Evolutionary conservation across 2,329 filamentous ascomycete genomes (phyloP).

Genomic region (Coniochaeta prunicola): DNA sequence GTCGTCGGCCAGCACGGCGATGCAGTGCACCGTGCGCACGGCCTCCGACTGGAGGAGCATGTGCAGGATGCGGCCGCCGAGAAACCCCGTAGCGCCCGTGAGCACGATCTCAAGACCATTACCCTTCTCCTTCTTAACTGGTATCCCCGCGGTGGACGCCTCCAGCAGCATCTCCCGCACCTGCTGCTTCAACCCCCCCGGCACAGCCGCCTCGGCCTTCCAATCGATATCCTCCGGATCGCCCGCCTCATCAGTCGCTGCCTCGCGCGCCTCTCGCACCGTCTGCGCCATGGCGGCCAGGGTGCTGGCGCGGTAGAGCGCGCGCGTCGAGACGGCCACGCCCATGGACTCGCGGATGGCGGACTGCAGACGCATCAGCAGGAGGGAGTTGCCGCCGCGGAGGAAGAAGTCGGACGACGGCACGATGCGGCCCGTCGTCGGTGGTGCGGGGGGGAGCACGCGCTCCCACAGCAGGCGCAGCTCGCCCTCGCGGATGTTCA

Average conservation of each 20-base stretch:
- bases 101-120: no score
- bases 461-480: neutral
- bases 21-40: no score
- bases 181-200: no score
- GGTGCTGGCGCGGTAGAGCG: conserved; percentile 29
- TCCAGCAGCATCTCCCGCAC: no score
- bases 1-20: no score
- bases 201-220: neutral
- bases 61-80: no score
- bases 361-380: conserved; percentile 28
- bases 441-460: neutral
- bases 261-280: neutral
- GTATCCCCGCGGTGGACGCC: no score
- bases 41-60: no score
- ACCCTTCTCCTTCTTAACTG: no score
- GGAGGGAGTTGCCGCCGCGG: conserved; percentile 32
- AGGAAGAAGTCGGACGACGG: conserved; percentile 38
- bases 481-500: neutral
- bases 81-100: no score
- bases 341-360: conserved; percentile 24
- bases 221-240: neutral
- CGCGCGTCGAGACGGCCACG: conserved; percentile 20
- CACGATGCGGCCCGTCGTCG: no score
- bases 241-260: neutral
- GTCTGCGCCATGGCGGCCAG: conserved; percentile 27